Base-by-base conservation (phyloP, 306 rosid genomes). In the Prunus padus region DNA sequence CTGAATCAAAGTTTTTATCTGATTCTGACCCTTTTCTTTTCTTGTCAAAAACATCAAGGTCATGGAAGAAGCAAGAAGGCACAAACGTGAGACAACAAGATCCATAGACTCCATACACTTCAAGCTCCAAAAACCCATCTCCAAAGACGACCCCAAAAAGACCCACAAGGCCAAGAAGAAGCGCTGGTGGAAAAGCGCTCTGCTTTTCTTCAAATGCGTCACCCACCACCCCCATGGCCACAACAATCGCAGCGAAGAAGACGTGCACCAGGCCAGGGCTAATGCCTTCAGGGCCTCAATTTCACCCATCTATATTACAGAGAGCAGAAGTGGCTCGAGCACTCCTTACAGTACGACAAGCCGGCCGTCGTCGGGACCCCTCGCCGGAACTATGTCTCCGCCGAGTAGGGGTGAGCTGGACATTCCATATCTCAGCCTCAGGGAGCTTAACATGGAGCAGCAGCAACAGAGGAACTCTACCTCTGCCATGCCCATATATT, bases 381-480 rank as follows among this genome's bases (percentile, higher is more conserved):
- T 95, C 49, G 90, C 95, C 44, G 96, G 96, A 14, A 86, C 86
- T 1, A 10, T 89, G n/a, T 76, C 81, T 37, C 89, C 96, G 78
- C 31, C 67, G 70, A 69, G 54, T 8, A 86, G 72, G 70, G 87
- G 73, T 37, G 91, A 86, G 22, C 46, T 87, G 54, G 88, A 86
- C 11, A 74, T 88, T 1, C 99, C 97, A 0, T 95, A 95, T 67
- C 65, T 92, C 78, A 95, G 97, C 61, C 96, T 95, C 0, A 83
- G 99, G 50, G 96, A 95, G 52, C 99, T 95, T 10, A 90, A 77
- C 4, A 83, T 89, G 96, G 97, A 95, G 73, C 97, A 90, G 57
- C 87, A 85, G 22, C 96, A 84, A 14, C 94, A 82, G 62, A 89
- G 92, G 84, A 63, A 80, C 77, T 90, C 96, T 60, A 77, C 97